A percentile compares a stretch with the other conserved stretches of the same genome.
Conservation (phyloP, 495 filamentous ascomycete genomes). For the Bacidia gigantensis region DNA sequence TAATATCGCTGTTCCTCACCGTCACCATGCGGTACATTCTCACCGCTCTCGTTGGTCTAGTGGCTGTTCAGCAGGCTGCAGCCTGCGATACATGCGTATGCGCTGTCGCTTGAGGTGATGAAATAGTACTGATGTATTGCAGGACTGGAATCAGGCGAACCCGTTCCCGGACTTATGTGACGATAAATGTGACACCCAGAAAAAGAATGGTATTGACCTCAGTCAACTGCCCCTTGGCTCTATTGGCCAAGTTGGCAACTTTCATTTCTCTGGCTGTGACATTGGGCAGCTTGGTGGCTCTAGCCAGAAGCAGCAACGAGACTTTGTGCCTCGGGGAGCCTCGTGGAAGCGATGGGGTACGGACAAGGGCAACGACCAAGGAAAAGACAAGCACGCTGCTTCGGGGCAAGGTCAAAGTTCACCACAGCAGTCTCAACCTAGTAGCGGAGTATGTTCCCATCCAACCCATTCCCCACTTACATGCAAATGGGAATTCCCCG, state of each 20-base stretch:
- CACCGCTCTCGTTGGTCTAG: constrained; percentile 15
- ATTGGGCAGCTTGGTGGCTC: constrained; percentile 27
- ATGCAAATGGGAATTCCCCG: too few species aligned
- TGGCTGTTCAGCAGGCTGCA: constrained; percentile 35
- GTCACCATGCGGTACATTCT: constrained; percentile 19
- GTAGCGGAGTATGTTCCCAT: neutral
- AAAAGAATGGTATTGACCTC: constrained; percentile 38
- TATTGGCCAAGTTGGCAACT: constrained; percentile 53
- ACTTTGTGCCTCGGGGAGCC: constrained; percentile 17
- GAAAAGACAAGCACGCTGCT: neutral
- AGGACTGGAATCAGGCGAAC: neutral
- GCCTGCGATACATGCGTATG: constrained; percentile 30
- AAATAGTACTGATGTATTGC: neutral
- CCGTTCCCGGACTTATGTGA: neutral
- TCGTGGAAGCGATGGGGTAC: constrained; percentile 3
- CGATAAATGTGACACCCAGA: neutral
- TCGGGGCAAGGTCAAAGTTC: neutral
- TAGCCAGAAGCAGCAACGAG: constrained; percentile 19
- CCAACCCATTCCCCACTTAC: too few species aligned
- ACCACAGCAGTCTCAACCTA: neutral
- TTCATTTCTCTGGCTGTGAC: constrained; percentile 51
- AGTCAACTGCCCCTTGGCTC: constrained; percentile 39
- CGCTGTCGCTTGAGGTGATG: too few species aligned
- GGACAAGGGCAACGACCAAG: neutral
- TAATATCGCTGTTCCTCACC: constrained; percentile 4